A percentile compares a stretch with the other conserved stretches of the same genome.
These are phyloP conservation scores for Aspergillus chevalieri DNA, from an alignment of 2,329 filamentous ascomycete genomes.

Conservation along the genomic window DNA sequence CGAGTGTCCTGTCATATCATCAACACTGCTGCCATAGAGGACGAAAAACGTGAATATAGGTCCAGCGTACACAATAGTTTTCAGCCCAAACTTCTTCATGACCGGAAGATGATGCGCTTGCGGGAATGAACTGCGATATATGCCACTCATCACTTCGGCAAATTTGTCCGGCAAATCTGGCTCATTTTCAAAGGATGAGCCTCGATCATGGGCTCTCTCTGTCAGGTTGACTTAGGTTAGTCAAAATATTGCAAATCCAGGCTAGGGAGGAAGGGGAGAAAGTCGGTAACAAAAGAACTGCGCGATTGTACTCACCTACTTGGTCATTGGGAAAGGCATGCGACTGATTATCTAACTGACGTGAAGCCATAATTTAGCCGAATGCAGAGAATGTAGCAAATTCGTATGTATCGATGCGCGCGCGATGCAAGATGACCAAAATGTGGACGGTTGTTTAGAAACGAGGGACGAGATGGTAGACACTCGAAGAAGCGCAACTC, in stretches of 20 bases:
- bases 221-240: not conserved
- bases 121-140: constrained; percentile 82
- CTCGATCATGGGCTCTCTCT: not conserved
- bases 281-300: not conserved
- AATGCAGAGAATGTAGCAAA: not conserved
- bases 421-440: not conserved
- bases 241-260: not conserved
- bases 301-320: not conserved
- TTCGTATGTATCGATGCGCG: not conserved
- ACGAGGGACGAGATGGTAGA: not conserved
- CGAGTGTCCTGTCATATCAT: constrained; percentile 48
- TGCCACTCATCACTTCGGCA: constrained; percentile 63
- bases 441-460: not conserved
- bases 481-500: not conserved
- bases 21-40: not conserved
- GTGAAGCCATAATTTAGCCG: not conserved
- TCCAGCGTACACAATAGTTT: constrained; percentile 66
- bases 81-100: constrained; percentile 61
- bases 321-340: not conserved
- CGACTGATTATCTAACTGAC: not conserved
- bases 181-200: not conserved
- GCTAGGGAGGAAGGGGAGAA: not conserved
- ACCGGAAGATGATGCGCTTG: constrained; percentile 63
- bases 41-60: not conserved
- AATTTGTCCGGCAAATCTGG: constrained; percentile 61